Evolutionary conservation across 164 flowering plant genomes (phyloP).

Genomic region (Aristolochia fimbriata): DNA sequence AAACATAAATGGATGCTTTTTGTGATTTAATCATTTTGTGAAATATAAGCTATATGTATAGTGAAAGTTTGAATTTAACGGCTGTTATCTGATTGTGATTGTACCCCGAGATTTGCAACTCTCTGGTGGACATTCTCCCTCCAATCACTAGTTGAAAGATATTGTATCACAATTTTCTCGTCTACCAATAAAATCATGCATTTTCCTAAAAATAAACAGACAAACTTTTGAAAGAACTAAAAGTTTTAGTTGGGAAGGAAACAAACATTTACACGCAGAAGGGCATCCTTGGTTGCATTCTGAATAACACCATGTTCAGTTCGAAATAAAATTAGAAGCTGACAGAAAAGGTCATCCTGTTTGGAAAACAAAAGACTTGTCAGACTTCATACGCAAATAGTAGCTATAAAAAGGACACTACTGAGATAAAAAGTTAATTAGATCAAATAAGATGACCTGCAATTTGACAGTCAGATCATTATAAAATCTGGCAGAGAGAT

Average conservation of each 20-base stretch:
- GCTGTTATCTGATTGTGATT: too few relatives aligned
- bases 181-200: too few relatives aligned
- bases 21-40: too few relatives aligned
- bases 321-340: slow-evolving; percentile 47
- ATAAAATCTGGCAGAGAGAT: slow-evolving; percentile 34
- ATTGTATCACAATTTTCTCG: too few relatives aligned
- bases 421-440: neutral
- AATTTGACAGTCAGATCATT: slow-evolving; percentile 33
- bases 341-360: slow-evolving; percentile 54
- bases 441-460: slow-evolving; percentile 35
- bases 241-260: neutral
- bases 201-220: too few relatives aligned
- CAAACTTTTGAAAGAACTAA: too few relatives aligned
- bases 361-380: slow-evolving; percentile 1
- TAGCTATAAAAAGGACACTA: neutral
- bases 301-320: slow-evolving; percentile 46
- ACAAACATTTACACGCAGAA: slow-evolving; percentile 60
- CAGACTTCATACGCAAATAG: neutral
- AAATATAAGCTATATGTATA: too few relatives aligned
- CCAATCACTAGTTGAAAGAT: too few relatives aligned
- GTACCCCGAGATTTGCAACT: too few relatives aligned
- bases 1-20: too few relatives aligned
- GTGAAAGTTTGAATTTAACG: too few relatives aligned
- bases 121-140: too few relatives aligned
- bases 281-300: slow-evolving; percentile 55